These are phyloP conservation scores for Wallacemonas collosoma DNA, from an alignment of 208 protist species.

Conservation along the genomic window DNA sequence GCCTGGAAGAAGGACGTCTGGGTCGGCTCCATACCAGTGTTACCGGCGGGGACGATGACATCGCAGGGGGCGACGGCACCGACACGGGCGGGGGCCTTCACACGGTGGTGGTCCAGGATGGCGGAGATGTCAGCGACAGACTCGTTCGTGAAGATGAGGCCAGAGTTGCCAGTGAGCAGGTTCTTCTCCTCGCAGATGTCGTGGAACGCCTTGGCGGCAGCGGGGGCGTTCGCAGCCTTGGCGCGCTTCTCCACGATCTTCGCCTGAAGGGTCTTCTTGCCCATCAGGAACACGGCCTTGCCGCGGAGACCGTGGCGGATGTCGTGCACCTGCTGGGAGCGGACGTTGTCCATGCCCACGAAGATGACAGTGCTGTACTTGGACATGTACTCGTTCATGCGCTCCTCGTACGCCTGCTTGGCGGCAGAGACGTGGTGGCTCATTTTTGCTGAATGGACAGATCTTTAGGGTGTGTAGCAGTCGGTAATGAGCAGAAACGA, in stretches of 20 bases:
- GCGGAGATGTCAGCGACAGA: conserved; percentile 90
- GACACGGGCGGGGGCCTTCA: conserved; percentile 96
- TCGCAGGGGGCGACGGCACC: conserved; percentile 97
- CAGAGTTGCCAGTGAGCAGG: conserved; percentile 95
- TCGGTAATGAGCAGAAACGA: neutral
- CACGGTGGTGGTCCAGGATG: conserved; percentile 87
- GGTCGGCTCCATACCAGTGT: conserved; percentile 98
- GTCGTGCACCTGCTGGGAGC: conserved; percentile 97
- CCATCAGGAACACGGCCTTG: conserved; percentile 96
- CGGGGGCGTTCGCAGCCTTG: conserved; percentile 44
- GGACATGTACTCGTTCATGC: conserved; percentile 89
- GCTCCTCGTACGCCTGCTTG: conserved; percentile 92
- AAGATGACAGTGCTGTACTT: conserved; percentile 96
- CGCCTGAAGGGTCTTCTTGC: conserved; percentile 99
- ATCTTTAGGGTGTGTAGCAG: neutral
- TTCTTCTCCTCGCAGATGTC: conserved; percentile 51
- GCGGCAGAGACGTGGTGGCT: conserved; percentile 69
- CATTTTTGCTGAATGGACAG: conserved; percentile 15
- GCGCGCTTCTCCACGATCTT: conserved; percentile 92
- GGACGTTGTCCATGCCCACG: conserved; percentile 97
- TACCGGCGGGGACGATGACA: conserved; percentile 95
- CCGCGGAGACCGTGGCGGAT: conserved; percentile 96
- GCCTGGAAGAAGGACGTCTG: conserved; percentile 99
- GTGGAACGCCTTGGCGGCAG: conserved; percentile 63
- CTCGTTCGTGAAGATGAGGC: conserved; percentile 98